Conservation (phyloP, 2,329 filamentous ascomycete genomes). For the Reticulascus tulasneorum region DNA sequence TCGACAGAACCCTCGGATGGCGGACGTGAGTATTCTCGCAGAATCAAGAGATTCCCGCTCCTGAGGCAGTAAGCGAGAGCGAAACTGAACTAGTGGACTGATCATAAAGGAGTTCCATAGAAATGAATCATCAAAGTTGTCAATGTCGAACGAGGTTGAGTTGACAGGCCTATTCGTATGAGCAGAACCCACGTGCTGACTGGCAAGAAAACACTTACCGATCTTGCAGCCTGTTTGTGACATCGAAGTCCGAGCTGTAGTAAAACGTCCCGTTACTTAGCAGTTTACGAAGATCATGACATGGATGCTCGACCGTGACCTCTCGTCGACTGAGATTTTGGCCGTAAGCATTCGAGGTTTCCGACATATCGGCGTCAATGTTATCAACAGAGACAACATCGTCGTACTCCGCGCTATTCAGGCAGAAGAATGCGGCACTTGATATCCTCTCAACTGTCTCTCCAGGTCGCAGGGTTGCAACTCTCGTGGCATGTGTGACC, state of each 20-base stretch:
- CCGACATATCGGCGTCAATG: slow-evolving; percentile 45
- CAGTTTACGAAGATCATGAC: slow-evolving; percentile 84
- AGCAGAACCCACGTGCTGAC: slow-evolving; percentile 11
- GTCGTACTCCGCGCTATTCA: slow-evolving; percentile 85
- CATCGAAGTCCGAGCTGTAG: slow-evolving; percentile 96
- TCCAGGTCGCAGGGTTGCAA: slow-evolving; percentile 78
- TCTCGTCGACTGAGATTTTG: slow-evolving; percentile 62
- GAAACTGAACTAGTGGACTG: slow-evolving; percentile 82
- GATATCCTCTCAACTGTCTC: slow-evolving; percentile 87
- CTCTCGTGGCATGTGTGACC: slow-evolving; percentile 73
- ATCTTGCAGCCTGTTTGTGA: slow-evolving; percentile 90
- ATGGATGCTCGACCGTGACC: slow-evolving; percentile 76
- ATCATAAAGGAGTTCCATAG: slow-evolving; percentile 99
- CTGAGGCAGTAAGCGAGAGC: slow-evolving; percentile 69
- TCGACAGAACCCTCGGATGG: slow-evolving; percentile 87
- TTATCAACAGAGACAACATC: slow-evolving; percentile 59
- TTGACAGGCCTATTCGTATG: slow-evolving; percentile 59
- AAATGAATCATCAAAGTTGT: slow-evolving; percentile 88
- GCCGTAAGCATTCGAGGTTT: slow-evolving; percentile 44
- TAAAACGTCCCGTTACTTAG: slow-evolving; percentile 94
- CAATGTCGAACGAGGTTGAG: slow-evolving; percentile 77
- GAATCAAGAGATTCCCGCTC: slow-evolving; percentile 79
- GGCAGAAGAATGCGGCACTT: slow-evolving; percentile 86
- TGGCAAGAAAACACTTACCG: slow-evolving; percentile 44
- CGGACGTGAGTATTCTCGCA: slow-evolving; percentile 85